Base-by-base conservation (phyloP, 192 early-diverging fungal genomes). In the Rhizophagus sp. region DNA sequence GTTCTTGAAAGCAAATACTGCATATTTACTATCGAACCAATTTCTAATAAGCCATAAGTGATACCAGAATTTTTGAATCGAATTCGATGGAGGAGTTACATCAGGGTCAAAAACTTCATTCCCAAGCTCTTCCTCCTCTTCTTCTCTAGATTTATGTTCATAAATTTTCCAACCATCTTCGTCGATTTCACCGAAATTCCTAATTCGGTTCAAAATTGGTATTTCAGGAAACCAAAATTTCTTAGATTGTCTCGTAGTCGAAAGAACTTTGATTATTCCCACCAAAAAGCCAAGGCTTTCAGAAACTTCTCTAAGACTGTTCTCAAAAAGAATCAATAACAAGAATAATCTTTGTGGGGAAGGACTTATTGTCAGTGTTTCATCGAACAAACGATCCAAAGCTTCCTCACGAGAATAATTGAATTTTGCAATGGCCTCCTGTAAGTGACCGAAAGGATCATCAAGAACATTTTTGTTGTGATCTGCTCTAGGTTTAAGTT, bases 31-130 rank as follows among this genome's bases (percentile, higher is more conserved):
- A 50, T 83, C 79, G 24, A 85, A 15, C 34, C 81, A 70, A 15
- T 82, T 81, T 15, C 66, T 73, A 12, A 79, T 25, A 8, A 57
- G 10, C 76, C 83, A 85, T 13, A 77, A 22, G 12, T 10, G 11
- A 61, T 83, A 83, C 34, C 80, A 85, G 19, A 85, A 83, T 9
- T 30, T 24, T 64, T 85, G 80, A 44, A 24, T 30, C 6, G 64
- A 63, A 50, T 80, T 85, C 0, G 57, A 34, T 4, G 84, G 84
- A 19, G 52, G 73, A 22, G 73, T 64, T 19, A 79, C 82, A 49
- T 85, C 84, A 13, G 84, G 84, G 64, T 85, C 84, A 61, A 57
- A 75, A 52, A 33, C 39, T 50, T 50, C 44, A 30, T 57, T 34
- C 17, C 24, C 44, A 33, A 61, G 13, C 2, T 62, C 73, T 22